These are phyloP conservation scores for Protostelium mycophagum DNA, from an alignment of 78 protist species.

Conservation along the genomic window DNA sequence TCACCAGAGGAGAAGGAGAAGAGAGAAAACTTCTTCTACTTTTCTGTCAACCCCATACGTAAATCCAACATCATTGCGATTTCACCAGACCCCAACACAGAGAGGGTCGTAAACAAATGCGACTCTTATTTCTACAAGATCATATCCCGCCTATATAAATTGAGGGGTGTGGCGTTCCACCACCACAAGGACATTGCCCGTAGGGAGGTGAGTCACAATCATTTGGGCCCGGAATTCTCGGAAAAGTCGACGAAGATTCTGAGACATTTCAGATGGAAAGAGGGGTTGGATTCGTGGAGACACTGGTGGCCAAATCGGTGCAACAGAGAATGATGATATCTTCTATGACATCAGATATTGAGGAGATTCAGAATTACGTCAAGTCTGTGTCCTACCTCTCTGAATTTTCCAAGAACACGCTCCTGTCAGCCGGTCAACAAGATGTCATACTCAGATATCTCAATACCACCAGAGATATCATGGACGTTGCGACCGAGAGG, in stretches of 20 bases:
- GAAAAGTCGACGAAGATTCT: not conserved
- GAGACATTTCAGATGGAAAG: not conserved
- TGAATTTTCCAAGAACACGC: not conserved
- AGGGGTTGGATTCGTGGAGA: not conserved
- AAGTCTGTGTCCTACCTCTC: not conserved
- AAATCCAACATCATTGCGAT: too few species aligned
- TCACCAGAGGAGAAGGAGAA: not conserved
- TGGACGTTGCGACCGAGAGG: not conserved
- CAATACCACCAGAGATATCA: not conserved
- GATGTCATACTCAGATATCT: not conserved
- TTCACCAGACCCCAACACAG: not conserved
- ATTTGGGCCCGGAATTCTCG: too few species aligned
- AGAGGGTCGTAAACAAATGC: not conserved
- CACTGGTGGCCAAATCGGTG: not conserved
- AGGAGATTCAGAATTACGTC: not conserved
- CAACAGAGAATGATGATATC: not conserved
- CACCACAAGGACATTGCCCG: conserved; percentile 18
- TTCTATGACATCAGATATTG: not conserved
- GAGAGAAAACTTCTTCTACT: not conserved
- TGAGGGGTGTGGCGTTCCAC: conserved; percentile 27
- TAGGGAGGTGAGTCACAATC: conserved; percentile 28
- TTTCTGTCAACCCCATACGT: not conserved
- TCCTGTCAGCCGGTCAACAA: not conserved
- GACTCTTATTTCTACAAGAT: conserved; percentile 43
- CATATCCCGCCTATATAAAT: conserved; percentile 27